Evolutionary conservation across 352 stramenopile species (phyloP), one percentile per base, ranked within the genome.

Genomic region (Pythium myriotylum): DNA sequence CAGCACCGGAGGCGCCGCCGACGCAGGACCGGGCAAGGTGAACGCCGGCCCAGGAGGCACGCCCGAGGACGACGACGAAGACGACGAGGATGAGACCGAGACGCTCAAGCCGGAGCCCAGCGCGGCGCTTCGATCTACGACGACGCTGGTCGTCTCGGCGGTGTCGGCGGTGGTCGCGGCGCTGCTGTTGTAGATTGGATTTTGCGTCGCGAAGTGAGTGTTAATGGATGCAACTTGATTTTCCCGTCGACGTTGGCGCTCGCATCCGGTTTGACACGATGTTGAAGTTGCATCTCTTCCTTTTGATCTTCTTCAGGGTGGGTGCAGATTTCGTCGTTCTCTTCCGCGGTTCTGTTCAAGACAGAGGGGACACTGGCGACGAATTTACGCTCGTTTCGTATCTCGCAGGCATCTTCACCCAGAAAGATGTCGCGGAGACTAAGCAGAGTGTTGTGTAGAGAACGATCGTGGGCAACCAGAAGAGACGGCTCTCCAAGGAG

Each of bases 41-140:
- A 76, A 69, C 45, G 66, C 56, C 9, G 72, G 67, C 3, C 68
- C 69, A 32, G 29, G 5, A 5, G 46, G 37, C 1, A 59, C 71
- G 26, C 79, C 77, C 0, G 60, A 64, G 16, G 78, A 89, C 62
- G 76, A 86, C 27, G 74, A 89, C 37, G 79, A 88, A 48, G 73
- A 91, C 60, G 70, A 68, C 6, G 78, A 89, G 52, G 70, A 68
- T 4, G 80, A 89, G 57, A 89, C 67, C 35, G 73, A 72, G 12
- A 70, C 79, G 55, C 12, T 67, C 26, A 55, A 73, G 14, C 73
- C 67, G 13, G 64, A 49, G 61, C 23, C 12, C 26, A 69, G 47
- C 49, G 56, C 59, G 29, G 59, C 72, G 33, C 55, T 39, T 0
- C 20, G 50, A 16, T 24, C 49, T 2, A 46, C 53, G 4, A 17